Evolutionary conservation across 371 early-diverging fungal genomes (phyloP), one percentile per base, ranked within the genome.

Genomic region (Mucor mucedo): DNA sequence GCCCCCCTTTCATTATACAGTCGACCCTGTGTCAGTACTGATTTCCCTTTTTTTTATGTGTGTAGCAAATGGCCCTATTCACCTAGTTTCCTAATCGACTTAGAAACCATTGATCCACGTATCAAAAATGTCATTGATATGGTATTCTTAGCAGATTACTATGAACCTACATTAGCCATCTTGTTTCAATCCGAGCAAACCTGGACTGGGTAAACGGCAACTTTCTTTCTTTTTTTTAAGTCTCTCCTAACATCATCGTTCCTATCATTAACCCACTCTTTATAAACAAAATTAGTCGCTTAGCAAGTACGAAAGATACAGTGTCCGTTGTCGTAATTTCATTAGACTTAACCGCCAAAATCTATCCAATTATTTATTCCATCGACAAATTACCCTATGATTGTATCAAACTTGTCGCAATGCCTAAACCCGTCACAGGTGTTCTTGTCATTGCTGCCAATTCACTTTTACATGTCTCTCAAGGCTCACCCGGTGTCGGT

Each of bases 161-260:
- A 91, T 62, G 95, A 95, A 72, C 98, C 99, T 4, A 97, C 97
- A 1, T 80, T 99, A 21, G 98, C 97, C 4, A 89, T 98, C 59
- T 79, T 99, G 58, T 96, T 92, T 73, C 92, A 96, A 69, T 79
- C 90, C 13, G 68, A 82, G 52, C 76, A 87, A 49, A 93, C 94
- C 21, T 96, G 95, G 94, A 87, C 95, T 7, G 97, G 96, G 93
- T 93, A 89, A 74, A 33, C 3, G 21, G 21, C 21, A 21, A 21
- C 21, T 21, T 21, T 21, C 21, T 21, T 21, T 21, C 21, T 21
- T 21, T 21, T 21, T 21, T 21, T 21, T 21, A 21, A 21, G 21
- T 21, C 21, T 21, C 21, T 21, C 1, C 21, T 21, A 21, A 21
- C 21, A 21, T 0, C 21, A 21, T 21, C 1, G 21, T 21, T 21